Evolutionary conservation across 441 rosid genomes (phyloP), one percentile per base, ranked within the genome.

Genomic region (Eutrema salsugineum): DNA sequence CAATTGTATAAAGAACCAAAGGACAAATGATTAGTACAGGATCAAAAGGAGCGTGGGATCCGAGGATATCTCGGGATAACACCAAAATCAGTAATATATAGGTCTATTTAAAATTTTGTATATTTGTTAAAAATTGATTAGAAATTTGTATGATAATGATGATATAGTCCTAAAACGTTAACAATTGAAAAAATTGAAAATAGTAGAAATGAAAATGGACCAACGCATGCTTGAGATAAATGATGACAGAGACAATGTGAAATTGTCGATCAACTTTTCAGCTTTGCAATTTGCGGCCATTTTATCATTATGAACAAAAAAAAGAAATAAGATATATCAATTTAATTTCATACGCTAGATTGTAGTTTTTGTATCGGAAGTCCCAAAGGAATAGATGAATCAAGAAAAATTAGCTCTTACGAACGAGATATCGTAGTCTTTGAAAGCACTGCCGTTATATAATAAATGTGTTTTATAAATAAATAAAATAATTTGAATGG

Each of bases 191-290:
- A 16, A 49, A 30, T 33, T 38, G 44, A 36, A 46, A 24, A 43
- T 33, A 48, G 32, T 16, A 35, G 16, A 55, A 44, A 56, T 19
- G 9, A 10, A 56, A 56, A 66, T 10, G 35, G 72, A 73, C 72
- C 63, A 50, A 61, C 68, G 78, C 78, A 73, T 73, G 78, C 78
- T 66, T 73, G 48, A 20, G 28, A 59, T 43, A 40, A 73, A 73
- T 73, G 56, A 73, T 73, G 68, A 64, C 59, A 58, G 28, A 30
- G 72, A 73, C 48, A 49, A 73, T 59, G 66, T 48, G 62, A 73
- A 73, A 39, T 49, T 66, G 54, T 39, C 69, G 20, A 73, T 57
- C 46, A 38, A 65, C 62, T 58, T 73, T 73, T 60, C 11, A 58
- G 46, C 66, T 73, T 30, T 73, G 38, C 22, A 30, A 57, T 39